Conservation (phyloP, 2,329 filamentous ascomycete species). For the Madurella mycetomatis region DNA sequence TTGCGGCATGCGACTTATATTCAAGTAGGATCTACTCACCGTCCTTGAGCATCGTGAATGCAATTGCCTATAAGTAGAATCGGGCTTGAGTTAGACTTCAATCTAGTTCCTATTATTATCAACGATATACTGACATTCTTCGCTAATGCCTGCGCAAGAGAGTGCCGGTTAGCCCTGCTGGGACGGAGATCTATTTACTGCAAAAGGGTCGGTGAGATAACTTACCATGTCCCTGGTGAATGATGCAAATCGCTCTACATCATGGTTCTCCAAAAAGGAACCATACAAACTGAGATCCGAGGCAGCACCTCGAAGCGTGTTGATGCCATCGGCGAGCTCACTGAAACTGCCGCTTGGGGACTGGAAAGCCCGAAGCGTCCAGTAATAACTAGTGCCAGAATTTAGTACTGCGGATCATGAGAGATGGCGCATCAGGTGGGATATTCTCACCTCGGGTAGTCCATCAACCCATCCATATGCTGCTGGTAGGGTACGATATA, state of each 20-base stretch:
- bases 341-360: conserved; percentile 31
- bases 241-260: conserved; percentile 42
- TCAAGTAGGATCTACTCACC: conserved; percentile 24
- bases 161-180: background rate
- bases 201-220: background rate
- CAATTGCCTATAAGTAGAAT: conserved; percentile 34
- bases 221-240: conserved; percentile 40
- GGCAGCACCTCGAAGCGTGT: conserved; percentile 22
- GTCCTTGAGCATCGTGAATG: conserved; percentile 50
- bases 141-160: conserved; percentile 34
- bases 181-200: background rate
- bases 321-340: conserved; percentile 31
- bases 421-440: background rate
- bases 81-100: too few species aligned
- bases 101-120: background rate
- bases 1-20: too few species aligned
- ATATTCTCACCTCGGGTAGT: conserved; percentile 41
- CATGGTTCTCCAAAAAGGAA: conserved; percentile 48
- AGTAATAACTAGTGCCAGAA: conserved; percentile 24
- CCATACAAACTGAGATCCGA: conserved; percentile 35
- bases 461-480: conserved; percentile 44
- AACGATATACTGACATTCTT: conserved; percentile 37
- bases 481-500: conserved; percentile 44
- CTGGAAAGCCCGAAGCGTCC: conserved; percentile 27
- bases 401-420: background rate